Evolutionary conservation across 2,329 filamentous ascomycete species (phyloP), one percentile per base, ranked within the genome.

Genomic region (Pseudogymnoascus sp.): DNA sequence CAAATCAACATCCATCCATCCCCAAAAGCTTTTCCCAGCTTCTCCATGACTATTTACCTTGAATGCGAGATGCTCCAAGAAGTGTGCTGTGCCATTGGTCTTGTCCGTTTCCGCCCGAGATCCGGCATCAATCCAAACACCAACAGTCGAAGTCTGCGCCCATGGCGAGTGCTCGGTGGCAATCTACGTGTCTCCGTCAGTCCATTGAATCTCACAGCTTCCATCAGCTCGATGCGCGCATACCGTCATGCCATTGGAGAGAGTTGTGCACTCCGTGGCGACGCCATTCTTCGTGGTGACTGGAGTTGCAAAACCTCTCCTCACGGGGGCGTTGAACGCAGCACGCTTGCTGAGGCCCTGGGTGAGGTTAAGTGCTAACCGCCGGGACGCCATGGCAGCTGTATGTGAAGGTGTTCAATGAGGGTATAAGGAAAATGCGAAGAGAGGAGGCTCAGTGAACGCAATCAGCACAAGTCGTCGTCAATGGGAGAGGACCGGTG

Each of bases 41-140:
- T 34, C 36, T n/a, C 44, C 23, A 68, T 60, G 70, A 65, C 65
- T 66, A 60, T 66, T 71, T 84, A 96, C 92, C 91, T 99, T 99
- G 88, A 99, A 99, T 73, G 96, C 96, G 78, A 99, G 86, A 83
- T 99, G 95, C 85, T 99, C 95, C 73, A 99, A 87, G 85, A 99
- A 99, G 83, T 99, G 95, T 75, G 95, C 95, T 73, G 95, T 99
- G 80, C 95, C 95, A 83, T 97, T 99, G 76, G 91, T 97, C 86
- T 92, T 92, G 81, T 95, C 88, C 72, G 95, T 99, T 85, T 99
- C 95, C 78, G 95, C 92, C 79, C 95, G 87, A 79, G 92, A 97
- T 77, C 95, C 95, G 78, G 96, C 93, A 81, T 99, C 96, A 78
- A 99, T 99, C 93, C 95, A 99, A 70, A 99, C 91, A 77, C 95